Evolutionary conservation across 169 alveolate species (phyloP).

Genomic region (Blepharisma undulans): DNA sequence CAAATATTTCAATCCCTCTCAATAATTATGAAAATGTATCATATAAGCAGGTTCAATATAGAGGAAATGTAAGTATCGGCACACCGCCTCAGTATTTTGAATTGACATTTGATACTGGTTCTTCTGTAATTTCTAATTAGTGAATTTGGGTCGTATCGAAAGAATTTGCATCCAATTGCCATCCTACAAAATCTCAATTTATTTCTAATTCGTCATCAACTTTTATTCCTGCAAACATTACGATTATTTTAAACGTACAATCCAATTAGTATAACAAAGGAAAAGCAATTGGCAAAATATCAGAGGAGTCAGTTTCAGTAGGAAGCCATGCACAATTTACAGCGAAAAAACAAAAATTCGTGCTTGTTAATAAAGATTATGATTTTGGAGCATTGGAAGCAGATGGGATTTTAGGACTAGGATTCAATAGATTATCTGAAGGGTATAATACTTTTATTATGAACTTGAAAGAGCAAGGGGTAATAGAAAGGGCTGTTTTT

Average conservation of each 20-base stretch:
- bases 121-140: background rate
- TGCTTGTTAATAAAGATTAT: background rate
- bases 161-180: background rate
- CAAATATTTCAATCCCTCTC: background rate
- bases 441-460: background rate
- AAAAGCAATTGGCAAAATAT: background rate
- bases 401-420: conserved; percentile 38
- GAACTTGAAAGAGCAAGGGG: conserved; percentile 16
- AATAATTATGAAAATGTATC: background rate
- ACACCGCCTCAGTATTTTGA: conserved; percentile 28
- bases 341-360: conserved; percentile 1
- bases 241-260: background rate
- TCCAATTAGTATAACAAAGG: conserved; percentile 11
- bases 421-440: background rate
- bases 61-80: conserved; percentile 16
- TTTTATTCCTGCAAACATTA: background rate
- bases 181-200: background rate
- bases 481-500: background rate
- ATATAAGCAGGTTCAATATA: conserved; percentile 4
- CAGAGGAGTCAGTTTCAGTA: background rate
- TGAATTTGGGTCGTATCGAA: conserved; percentile 13
- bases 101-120: conserved; percentile 31
- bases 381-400: conserved; percentile 10
- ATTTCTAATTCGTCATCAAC: conserved; percentile 3
- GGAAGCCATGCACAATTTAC: conserved; percentile 5